Evolutionary conservation across 179 eudicot species (phyloP).

Genomic region (Silene noctiflora): DNA sequence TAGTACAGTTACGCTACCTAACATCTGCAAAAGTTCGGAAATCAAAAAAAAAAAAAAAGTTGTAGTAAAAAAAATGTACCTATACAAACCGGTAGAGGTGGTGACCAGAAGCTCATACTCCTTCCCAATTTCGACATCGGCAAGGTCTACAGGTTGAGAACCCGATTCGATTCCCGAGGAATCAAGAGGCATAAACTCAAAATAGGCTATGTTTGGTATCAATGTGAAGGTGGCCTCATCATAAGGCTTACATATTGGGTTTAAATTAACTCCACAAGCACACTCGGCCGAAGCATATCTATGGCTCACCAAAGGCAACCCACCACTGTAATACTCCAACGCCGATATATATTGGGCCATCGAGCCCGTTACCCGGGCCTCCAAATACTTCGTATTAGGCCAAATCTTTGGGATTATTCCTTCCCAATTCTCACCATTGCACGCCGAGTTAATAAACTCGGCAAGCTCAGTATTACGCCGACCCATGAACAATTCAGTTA

Average conservation of each 20-base stretch:
- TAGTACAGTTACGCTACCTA: too few relatives aligned
- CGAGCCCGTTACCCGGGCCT: constrained; percentile 72
- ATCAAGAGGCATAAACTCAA: constrained; percentile 57
- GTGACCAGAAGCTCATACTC: constrained; percentile 79
- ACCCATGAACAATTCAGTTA: constrained; percentile 47
- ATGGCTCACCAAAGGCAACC: constrained; percentile 50
- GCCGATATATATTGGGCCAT: constrained; percentile 83
- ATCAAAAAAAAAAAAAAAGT: too few relatives aligned
- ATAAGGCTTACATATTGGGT: constrained; percentile 54
- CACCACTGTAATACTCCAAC: constrained; percentile 69
- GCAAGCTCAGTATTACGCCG: constrained; percentile 51
- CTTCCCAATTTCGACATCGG: constrained; percentile 58
- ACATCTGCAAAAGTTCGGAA: too few relatives aligned
- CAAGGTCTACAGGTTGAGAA: constrained; percentile 35
- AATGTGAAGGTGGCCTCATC: constrained; percentile 64
- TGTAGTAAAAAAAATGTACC: neutral
- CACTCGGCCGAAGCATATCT: constrained; percentile 79
- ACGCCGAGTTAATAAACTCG: constrained; percentile 38
- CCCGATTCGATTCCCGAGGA: constrained; percentile 1
- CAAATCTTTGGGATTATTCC: constrained; percentile 57
- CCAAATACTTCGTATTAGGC: constrained; percentile 77
- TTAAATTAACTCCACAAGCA: constrained; percentile 60
- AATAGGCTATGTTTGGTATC: constrained; percentile 73
- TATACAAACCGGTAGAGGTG: constrained; percentile 39
- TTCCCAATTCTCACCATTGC: constrained; percentile 58